Conservation (phyloP, 306 rosid species). For the Corylus americana region DNA sequence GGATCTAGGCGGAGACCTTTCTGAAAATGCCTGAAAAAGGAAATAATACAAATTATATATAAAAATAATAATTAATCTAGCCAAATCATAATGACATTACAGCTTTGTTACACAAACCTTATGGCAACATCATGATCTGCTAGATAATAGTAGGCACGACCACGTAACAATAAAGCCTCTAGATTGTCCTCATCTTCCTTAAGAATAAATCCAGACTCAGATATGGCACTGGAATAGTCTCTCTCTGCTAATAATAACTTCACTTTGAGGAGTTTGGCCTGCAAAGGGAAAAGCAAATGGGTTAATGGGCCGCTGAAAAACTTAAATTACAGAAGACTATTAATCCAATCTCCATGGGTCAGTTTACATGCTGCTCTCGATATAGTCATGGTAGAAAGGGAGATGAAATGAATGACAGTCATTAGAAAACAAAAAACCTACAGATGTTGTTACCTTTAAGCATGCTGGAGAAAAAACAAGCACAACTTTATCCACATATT, state of each 20-base stretch:
- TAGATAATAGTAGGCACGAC: slow-evolving; percentile 92
- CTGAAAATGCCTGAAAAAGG: slow-evolving; percentile 83
- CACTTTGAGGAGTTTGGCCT: slow-evolving; percentile 88
- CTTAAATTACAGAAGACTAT: slow-evolving; percentile 4
- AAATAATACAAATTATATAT: slow-evolving; percentile 7
- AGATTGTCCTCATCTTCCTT: slow-evolving; percentile 90
- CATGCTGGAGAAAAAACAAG: slow-evolving; percentile 95
- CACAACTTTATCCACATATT: slow-evolving; percentile 84
- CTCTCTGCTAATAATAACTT: slow-evolving; percentile 68
- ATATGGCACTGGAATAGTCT: slow-evolving; percentile 80
- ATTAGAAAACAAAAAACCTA: slow-evolving; percentile 1
- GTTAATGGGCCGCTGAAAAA: slow-evolving; percentile 20
- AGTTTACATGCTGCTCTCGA: slow-evolving; percentile 15
- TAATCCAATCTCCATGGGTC: slow-evolving; percentile 21
- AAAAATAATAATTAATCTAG: slow-evolving; percentile 2
- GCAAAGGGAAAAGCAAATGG: slow-evolving; percentile 33
- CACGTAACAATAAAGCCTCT: slow-evolving; percentile 85
- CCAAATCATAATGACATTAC: slow-evolving; percentile 3
- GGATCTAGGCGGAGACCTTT: slow-evolving; percentile 98
- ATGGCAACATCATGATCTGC: slow-evolving; percentile 97
- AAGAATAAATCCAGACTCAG: slow-evolving; percentile 77
- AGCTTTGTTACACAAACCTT: slow-evolving; percentile 51
- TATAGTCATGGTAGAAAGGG: slow-evolving; percentile 15
- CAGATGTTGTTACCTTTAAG: slow-evolving; percentile 50
- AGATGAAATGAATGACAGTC: slow-evolving; percentile 13